Base-by-base conservation (phyloP, 2,329 filamentous ascomycete genomes). In the Colletotrichum tropicale region DNA sequence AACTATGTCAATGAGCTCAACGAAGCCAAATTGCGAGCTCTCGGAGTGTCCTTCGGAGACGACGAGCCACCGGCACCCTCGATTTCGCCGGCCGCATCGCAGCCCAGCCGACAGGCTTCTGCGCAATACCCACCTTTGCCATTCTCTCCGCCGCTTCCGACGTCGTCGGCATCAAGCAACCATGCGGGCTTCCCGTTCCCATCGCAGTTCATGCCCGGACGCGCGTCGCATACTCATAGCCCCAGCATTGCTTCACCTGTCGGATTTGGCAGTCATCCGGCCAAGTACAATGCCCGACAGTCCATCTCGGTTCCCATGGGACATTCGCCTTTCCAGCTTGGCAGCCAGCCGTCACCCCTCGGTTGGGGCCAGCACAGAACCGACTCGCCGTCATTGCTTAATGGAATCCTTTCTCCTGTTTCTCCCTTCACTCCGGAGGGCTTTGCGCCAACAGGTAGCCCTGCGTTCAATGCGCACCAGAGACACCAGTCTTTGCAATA, bases 21-120 rank as follows among this genome's bases (percentile, higher is more conserved):
- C 79, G 97, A 99, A 86, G 95, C 96, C 76, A 99, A 98, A 86
- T 89, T 99, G 68, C 93, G 96, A 76, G 96, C 96, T 66, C 89
- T 99, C 71, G 97, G 97, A 78, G 97, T 98, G 15, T 96, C 92
- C 21, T 89, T 95, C 76, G 94, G 93, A 43, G 92, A 94, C 65
- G 93, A 95, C 8, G 95, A 97, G 67, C 91, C 92, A 13, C 86
- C 90, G 76, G 87, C 90, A 6, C 86, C 89, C 56, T 91, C 92
- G 5, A 89, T 93, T 78, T 96, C 95, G 16, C 93, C 93, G 12
- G 91, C 87, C n/a, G 88, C 88, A 5, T 89, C 90, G 12, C 87
- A 89, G 66, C 87, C 93, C 78, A 93, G 92, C 80, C 88, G 93
- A 74, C 93, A 94, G 80, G 88, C 92, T 26, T 96, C 95, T 10